Conservation (phyloP, 2,329 filamentous ascomycete species). For the Penicillium crustosum region DNA sequence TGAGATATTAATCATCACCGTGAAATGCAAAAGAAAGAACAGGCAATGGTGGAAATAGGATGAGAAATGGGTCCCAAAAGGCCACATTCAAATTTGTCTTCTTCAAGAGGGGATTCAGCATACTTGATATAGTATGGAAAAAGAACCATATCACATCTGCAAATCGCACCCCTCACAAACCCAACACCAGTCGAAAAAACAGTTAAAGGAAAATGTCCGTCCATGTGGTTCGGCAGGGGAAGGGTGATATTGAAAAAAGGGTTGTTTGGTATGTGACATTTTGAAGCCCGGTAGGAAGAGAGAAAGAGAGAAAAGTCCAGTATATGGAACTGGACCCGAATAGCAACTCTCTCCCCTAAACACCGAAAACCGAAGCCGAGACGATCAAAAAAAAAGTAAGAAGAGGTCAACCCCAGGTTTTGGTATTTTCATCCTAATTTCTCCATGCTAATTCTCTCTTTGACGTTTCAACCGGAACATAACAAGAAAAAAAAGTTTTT, state of each 20-base stretch:
- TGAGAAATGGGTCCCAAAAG: constrained; percentile 26
- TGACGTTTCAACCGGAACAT: constrained; percentile 29
- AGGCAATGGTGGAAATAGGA: constrained; percentile 22
- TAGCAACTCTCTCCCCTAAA: constrained; percentile 7
- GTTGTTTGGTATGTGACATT: constrained; percentile 30
- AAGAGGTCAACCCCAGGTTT: constrained; percentile 17
- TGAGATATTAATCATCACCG: constrained; percentile 22
- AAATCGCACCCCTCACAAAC: constrained; percentile 3
- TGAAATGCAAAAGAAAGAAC: constrained; percentile 26
- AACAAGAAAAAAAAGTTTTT: constrained; percentile 30
- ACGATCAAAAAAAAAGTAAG: constrained; percentile 26
- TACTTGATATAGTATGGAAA: constrained; percentile 16
- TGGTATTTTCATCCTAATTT: constrained; percentile 33
- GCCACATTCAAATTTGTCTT: constrained; percentile 41
- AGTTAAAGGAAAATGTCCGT: constrained; percentile 4
- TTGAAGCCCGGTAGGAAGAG: constrained; percentile 25
- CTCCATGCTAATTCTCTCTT: constrained; percentile 31
- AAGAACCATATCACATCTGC: constrained; percentile 27
- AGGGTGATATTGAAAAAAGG: constrained; percentile 22
- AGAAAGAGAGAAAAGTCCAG: constrained; percentile 5
- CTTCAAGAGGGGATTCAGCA: constrained; percentile 12
- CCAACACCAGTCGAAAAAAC: constrained; percentile 10
- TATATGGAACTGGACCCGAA: constrained; percentile 2
- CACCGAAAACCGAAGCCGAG: constrained; percentile 19
- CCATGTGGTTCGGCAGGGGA: constrained; percentile 8